Conservation (phyloP, 2,329 filamentous ascomycete genomes). For the Colletotrichum camelliae region DNA sequence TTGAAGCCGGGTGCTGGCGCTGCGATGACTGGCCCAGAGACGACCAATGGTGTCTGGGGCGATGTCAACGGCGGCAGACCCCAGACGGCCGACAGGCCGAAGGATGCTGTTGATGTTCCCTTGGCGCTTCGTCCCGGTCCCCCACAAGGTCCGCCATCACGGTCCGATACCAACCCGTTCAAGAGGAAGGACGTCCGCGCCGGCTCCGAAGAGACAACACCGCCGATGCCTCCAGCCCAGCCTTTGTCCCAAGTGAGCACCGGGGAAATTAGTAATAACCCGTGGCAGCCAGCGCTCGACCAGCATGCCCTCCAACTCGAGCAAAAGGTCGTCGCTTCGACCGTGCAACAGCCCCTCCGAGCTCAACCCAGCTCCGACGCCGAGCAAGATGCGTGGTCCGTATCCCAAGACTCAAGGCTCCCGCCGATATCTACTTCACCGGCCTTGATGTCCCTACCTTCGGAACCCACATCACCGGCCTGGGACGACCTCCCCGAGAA, state of each 20-base stretch:
- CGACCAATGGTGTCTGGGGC: slow-evolving; percentile 36
- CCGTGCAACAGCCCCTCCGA: neutral
- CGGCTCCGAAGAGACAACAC: slow-evolving; percentile 12
- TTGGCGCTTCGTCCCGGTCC: slow-evolving; percentile 34
- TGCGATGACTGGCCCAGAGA: slow-evolving; percentile 24
- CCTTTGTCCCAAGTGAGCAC: slow-evolving; percentile 48
- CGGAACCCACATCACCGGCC: slow-evolving; percentile 38
- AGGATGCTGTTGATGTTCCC: slow-evolving; percentile 30
- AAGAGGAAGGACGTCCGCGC: slow-evolving; percentile 47
- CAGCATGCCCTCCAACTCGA: slow-evolving; percentile 8
- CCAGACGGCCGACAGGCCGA: neutral
- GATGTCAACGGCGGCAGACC: slow-evolving; percentile 26
- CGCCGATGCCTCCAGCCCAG: slow-evolving; percentile 30
- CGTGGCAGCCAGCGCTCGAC: slow-evolving; percentile 45
- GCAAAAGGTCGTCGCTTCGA: neutral
- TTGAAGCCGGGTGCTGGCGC: slow-evolving; percentile 35
- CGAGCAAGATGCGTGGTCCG: slow-evolving; percentile 37
- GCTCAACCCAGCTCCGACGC: slow-evolving; percentile 1
- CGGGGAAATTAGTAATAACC: slow-evolving; percentile 47
- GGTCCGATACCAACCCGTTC: slow-evolving; percentile 59
- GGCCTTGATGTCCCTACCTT: slow-evolving; percentile 36
- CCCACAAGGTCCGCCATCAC: slow-evolving; percentile 2
- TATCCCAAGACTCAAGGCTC: slow-evolving; percentile 15
- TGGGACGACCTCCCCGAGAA: slow-evolving; percentile 41
- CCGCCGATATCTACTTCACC: slow-evolving; percentile 22